Conservation (phyloP, 176 grass and related monocot species). For the Aegilops speltoides region DNA sequence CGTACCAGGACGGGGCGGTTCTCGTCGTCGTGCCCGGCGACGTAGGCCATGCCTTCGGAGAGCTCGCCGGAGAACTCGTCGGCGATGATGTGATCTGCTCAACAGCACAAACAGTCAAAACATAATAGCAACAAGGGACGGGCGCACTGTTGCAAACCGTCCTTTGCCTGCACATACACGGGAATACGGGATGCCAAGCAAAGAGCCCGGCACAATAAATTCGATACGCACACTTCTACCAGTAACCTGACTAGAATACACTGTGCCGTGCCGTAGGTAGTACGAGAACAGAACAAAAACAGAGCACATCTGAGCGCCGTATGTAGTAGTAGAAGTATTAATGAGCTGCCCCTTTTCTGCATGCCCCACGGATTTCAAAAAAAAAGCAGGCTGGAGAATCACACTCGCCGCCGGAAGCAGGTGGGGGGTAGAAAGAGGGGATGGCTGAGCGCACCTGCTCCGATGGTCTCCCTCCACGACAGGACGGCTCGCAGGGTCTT, state of each 20-base stretch:
- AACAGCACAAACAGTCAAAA: not conserved
- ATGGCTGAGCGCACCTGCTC: conserved; percentile 46
- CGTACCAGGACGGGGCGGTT: conserved; percentile 83
- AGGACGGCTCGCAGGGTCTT: conserved; percentile 85
- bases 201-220: conserved; percentile 35
- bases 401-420: not conserved
- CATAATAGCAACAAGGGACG: conserved; percentile 11
- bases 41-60: conserved; percentile 79
- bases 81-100: conserved; percentile 84
- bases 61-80: conserved; percentile 96
- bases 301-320: not conserved
- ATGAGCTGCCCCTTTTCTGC: conserved; percentile 16
- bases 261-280: conserved; percentile 48
- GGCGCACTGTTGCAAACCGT: conserved; percentile 28
- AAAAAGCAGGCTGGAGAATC: conserved; percentile 4
- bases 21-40: conserved; percentile 92
- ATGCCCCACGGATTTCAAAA: conserved; percentile 26
- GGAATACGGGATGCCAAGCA: not conserved
- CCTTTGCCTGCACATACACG: conserved; percentile 19
- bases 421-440: not conserved
- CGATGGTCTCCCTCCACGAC: conserved; percentile 85
- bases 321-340: not conserved
- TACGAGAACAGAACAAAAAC: conserved; percentile 11
- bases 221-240: not conserved
- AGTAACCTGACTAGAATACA: conserved; percentile 34